These are phyloP conservation scores for Meira miltonrushii DNA, from an alignment of 1,284 basidiomycete genomes.

Conservation along the genomic window DNA sequence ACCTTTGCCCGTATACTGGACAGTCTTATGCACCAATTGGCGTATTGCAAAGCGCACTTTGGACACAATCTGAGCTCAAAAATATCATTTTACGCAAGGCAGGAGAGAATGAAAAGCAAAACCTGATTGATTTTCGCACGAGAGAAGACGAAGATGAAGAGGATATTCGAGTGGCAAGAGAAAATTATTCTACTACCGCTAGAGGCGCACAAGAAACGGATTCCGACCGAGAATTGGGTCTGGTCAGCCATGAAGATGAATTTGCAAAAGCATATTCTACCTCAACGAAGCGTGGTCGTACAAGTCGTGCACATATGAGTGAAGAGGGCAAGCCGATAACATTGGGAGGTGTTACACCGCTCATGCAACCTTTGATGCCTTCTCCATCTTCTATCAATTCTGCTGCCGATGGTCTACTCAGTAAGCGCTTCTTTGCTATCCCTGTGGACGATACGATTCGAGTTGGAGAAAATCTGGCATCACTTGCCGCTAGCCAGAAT, in stretches of 20 bases:
- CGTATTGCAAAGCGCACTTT: constrained; percentile 37
- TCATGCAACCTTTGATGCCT: constrained; percentile 22
- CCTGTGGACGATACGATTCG: constrained; percentile 70
- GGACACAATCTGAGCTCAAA: constrained; percentile 38
- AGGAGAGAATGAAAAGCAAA: neutral
- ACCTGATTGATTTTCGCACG: no score
- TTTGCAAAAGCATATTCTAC: constrained; percentile 27
- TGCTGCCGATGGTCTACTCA: constrained; percentile 20
- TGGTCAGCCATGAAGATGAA: constrained; percentile 29
- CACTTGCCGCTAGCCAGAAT: constrained; percentile 15
- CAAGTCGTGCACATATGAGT: constrained; percentile 5
- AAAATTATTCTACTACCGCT: no score
- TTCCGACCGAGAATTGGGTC: constrained; percentile 21
- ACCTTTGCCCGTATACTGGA: constrained; percentile 24
- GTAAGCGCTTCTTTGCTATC: constrained; percentile 64
- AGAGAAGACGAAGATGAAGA: constrained; percentile 3
- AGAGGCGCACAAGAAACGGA: neutral
- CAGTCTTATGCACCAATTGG: constrained; percentile 26
- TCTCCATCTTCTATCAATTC: constrained; percentile 10
- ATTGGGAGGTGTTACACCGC: constrained; percentile 23
- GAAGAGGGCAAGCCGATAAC: constrained; percentile 7
- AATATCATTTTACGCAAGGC: constrained; percentile 22
- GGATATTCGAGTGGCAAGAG: neutral
- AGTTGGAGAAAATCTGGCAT: constrained; percentile 67
- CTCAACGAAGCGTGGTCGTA: neutral